Base-by-base conservation (phyloP, 75 land plant genomes). In the Cupressus sempervirens region DNA sequence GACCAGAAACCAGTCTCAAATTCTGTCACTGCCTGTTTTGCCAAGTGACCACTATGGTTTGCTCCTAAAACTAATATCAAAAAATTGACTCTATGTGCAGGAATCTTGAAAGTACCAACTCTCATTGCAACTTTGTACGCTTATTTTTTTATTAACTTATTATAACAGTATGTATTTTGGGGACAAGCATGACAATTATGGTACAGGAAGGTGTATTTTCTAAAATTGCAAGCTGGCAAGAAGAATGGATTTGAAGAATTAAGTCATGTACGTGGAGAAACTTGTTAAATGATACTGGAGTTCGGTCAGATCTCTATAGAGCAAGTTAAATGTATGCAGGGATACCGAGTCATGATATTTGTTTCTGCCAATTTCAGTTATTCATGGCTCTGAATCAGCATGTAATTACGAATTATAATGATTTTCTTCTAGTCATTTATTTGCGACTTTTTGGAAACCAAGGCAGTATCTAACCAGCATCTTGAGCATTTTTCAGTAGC, bases 11-110 rank as follows among this genome's bases (percentile, higher is more conserved):
- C 91, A 90, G 83, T 80, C 89, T 41, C 83, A 92, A 88, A 85
- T 86, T 75, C 65, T 95, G 84, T 86, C 80, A 45, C 94, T 97
- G 12, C 99, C 99, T 56, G 98, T 97, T 84, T 90, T 94, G 83
- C 98, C 98, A 13, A 97, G 99, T 87, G 99, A 97, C 89, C 99
- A 97, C 84, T 97, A 89, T 91, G 98, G 99, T 53, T 84, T 97
- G 87, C 93, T 95, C 23, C 83, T 97, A 68, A 97, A 89, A 34
- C 18, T 90, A 48, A 54, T n/a, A 54, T n/a, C 54, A 35, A 82
- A 82, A 54, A 32, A 52, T 4, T 48, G 83, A 54, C 11, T 18
- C 5, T 35, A 15, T 20, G 34, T 7, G 20, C 16, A 29, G 68
- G 36, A 52, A 15, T 79, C 79, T 45, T 1, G 12, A 43, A 79